A percentile compares a stretch with the other conserved stretches of the same genome.
phyloP scores from a whole-genome alignment of 2,329 filamentous ascomycete species.

The Boeremia lycopersici region DNA sequence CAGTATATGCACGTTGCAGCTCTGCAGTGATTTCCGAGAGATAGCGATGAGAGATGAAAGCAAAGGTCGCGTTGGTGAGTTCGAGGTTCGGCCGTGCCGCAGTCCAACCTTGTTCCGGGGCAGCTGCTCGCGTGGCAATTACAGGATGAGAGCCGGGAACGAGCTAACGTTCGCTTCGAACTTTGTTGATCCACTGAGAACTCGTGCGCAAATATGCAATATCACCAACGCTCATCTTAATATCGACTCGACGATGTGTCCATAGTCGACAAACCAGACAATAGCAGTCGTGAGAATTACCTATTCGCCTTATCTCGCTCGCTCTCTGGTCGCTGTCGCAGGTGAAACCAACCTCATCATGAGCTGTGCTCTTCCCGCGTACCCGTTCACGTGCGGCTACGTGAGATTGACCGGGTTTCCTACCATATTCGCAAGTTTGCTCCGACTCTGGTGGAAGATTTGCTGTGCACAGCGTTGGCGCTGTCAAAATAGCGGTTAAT shows the following conservation, averaged over 20 bases:
- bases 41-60: background rate
- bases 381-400: conserved; percentile 13
- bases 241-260: background rate
- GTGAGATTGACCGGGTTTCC: conserved; percentile 8
- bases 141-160: background rate
- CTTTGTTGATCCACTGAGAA: background rate
- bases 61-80: background rate
- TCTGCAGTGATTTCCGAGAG: background rate
- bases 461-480: conserved; percentile 4
- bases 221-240: background rate
- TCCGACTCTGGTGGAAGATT: conserved; percentile 1
- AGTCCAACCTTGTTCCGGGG: conserved; percentile 1
- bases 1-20: background rate
- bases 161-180: conserved; percentile 6
- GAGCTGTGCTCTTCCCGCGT: conserved; percentile 13
- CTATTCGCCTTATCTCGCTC: background rate
- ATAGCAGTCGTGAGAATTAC: background rate
- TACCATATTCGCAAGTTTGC: conserved; percentile 3
- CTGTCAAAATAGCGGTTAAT: conserved; percentile 2
- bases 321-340: background rate
- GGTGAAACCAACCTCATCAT: conserved; percentile 11
- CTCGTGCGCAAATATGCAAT: background rate
- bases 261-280: background rate
- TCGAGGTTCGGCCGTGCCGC: conserved; percentile 6
- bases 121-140: conserved; percentile 10